Evolutionary conservation across 768 basidiomycete species (phyloP).

Genomic region (Leccinum ochraceum): DNA sequence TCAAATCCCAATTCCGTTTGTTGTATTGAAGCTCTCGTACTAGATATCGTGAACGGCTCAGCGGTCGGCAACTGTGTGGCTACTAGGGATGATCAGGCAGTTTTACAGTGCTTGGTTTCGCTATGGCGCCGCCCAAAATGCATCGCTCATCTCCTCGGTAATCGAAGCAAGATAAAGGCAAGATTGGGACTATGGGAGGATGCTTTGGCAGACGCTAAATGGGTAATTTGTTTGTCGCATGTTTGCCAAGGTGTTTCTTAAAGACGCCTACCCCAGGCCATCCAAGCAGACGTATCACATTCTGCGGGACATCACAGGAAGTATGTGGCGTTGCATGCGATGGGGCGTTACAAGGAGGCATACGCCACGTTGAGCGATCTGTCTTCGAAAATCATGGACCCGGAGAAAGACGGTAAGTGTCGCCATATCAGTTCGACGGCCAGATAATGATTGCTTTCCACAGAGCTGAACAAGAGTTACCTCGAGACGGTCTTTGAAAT

Average conservation of each 20-base stretch:
- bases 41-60: slow-evolving; percentile 2
- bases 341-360: neutral
- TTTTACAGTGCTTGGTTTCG: neutral
- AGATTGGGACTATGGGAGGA: neutral
- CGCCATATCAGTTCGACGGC: neutral
- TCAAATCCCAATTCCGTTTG: neutral
- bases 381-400: no score
- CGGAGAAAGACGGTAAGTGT: neutral
- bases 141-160: slow-evolving; percentile 9
- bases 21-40: neutral
- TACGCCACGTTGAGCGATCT: neutral
- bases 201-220: slow-evolving; percentile 9
- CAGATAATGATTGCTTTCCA: neutral
- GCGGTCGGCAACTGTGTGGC: neutral
- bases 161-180: slow-evolving; percentile 6
- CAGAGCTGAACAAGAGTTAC: slow-evolving; percentile 7
- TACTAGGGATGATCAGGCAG: neutral
- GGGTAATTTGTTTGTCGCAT: neutral
- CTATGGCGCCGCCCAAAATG: neutral
- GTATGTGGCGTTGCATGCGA: slow-evolving; percentile 1
- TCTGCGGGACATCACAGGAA: slow-evolving; percentile 5
- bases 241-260: neutral
- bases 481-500: neutral
- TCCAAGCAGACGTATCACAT: neutral
- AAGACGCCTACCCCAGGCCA: slow-evolving; percentile 4